These are phyloP conservation scores for Avena atlantica DNA, from an alignment of 176 grass and related monocot genomes.

Conservation along the genomic window DNA sequence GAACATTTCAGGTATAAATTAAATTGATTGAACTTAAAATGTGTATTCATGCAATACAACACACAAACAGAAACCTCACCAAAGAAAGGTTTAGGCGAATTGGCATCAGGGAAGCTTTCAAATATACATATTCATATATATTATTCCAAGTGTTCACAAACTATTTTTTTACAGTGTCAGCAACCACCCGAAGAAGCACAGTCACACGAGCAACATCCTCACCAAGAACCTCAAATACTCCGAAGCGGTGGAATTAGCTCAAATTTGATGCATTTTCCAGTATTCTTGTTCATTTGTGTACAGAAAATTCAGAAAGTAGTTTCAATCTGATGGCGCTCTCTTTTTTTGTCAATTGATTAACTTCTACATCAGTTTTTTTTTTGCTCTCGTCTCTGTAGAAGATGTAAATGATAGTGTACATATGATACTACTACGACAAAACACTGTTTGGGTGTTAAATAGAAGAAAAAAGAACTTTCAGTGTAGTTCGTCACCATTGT, in stretches of 20 bases:
- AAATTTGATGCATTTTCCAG: conserved; percentile 19
- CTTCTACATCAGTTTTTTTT: conserved; percentile 17
- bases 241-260: conserved; percentile 58
- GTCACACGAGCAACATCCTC: conserved; percentile 47
- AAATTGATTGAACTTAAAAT: neutral
- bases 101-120: conserved; percentile 8
- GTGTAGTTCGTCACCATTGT: neutral
- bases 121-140: neutral
- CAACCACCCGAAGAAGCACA: conserved; percentile 43
- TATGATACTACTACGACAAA: conserved; percentile 5
- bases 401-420: conserved; percentile 46
- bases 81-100: neutral
- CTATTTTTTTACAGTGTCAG: conserved; percentile 49
- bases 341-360: conserved; percentile 28
- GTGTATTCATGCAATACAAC: neutral
- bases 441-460: conserved; percentile 16
- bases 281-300: conserved; percentile 43
- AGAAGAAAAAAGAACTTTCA: neutral
- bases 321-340: neutral
- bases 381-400: neutral
- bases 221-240: conserved; percentile 42
- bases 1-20: neutral
- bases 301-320: conserved; percentile 23
- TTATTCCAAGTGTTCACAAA: neutral
- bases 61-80: neutral